Base-by-base conservation (phyloP, 441 rosid species). In the Erodium moschatum region DNA sequence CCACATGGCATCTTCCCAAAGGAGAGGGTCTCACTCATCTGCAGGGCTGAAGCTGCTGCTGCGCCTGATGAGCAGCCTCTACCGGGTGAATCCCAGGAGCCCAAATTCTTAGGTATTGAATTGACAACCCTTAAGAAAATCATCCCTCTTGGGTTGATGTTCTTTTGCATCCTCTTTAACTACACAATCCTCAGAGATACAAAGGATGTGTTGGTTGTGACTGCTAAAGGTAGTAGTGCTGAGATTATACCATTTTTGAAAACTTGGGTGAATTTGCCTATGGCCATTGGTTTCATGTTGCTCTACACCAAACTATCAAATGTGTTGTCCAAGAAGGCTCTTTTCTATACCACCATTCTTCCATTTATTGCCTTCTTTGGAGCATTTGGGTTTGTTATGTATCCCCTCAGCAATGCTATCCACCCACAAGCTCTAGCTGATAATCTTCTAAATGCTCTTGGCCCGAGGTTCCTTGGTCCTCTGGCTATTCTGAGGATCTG, bases 221-320 rank as follows among this genome's bases (percentile, higher is more conserved):
- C 98, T 5, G 98, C 98, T 4, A 75, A 83, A 72, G 98, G 98
- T 48, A 93, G 98, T 58, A 87, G 97, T 64, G 98, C 98, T 4
- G 98, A 93, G 81, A 93, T 93, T 78, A 90, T 93, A 48, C 98
- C 98, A 1, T 93, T 93, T 67, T 76, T 93, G 69, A 93, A 93
- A 81, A 93, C 98, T 42, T 93, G 98, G 98, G 98, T 93, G 18
- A 93, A 93, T 81, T 86, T 93, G 77, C 98, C 98, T 69, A 87
- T 93, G 97, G 98, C 98, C 69, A 63, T 93, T 80, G 98, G 98
- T 60, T 93, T 93, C 78, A 93, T 93, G 98, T 69, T 93, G 76
- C 71, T 87, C 10, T 93, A 93, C 80, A 85, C 91, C 3, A 87
- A 89, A 64, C 76, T 93, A 73, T 75, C 98, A 29, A 82, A 86